phyloP scores from a whole-genome alignment of 306 rosid genomes.

The Castanea mollissima region DNA sequence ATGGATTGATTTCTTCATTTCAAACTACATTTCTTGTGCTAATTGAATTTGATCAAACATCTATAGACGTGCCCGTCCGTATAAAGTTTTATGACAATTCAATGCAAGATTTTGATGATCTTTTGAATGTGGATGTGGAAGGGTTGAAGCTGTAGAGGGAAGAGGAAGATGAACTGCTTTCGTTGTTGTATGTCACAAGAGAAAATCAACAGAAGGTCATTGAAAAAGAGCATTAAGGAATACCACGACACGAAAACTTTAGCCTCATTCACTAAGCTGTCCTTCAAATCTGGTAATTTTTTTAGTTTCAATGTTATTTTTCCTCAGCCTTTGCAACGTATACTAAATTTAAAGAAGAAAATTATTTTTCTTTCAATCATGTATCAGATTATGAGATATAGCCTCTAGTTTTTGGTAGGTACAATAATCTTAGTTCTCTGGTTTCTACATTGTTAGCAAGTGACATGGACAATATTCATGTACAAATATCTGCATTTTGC shows the following conservation, averaged over 20 bases:
- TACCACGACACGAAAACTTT: conserved; percentile 48
- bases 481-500: not conserved
- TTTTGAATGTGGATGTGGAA: conserved; percentile 26
- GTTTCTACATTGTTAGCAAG: not conserved
- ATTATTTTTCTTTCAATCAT: too few relatives aligned
- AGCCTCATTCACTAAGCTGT: conserved; percentile 61
- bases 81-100: conserved; percentile 3
- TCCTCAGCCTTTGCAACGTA: conserved; percentile 3
- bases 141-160: conserved; percentile 21
- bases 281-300: conserved; percentile 61
- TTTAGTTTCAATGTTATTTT: conserved; percentile 10
- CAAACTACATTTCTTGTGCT: not conserved
- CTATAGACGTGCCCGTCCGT: not conserved
- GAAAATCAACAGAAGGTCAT: conserved; percentile 36
- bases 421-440: not conserved
- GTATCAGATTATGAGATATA: not conserved
- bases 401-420: not conserved
- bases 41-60: too few relatives aligned
- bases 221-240: conserved; percentile 56
- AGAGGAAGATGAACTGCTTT: conserved; percentile 72
- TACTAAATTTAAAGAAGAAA: not conserved
- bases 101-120: conserved; percentile 28
- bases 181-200: conserved; percentile 59
- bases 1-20: not conserved
- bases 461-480: not conserved